Evolutionary conservation across 2,329 filamentous ascomycete species (phyloP).

Genomic region (Acrocalymma vagum): DNA sequence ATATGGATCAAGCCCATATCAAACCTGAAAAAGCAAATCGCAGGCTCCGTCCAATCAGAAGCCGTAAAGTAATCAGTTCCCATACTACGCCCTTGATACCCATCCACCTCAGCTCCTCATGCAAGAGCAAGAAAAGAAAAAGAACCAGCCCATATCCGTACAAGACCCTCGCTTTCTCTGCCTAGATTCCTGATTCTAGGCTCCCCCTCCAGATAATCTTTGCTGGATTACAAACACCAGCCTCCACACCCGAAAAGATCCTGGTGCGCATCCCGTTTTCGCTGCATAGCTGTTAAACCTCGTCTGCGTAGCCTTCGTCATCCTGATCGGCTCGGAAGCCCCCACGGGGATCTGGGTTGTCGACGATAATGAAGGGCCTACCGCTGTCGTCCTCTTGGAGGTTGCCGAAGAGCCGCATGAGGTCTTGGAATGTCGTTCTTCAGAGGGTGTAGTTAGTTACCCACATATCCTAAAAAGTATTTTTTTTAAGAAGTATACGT

Average conservation of each 20-base stretch:
- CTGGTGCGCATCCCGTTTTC: too few relatives aligned
- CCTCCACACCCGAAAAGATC: too few relatives aligned
- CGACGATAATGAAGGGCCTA: conserved; percentile 51
- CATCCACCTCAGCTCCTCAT: too few relatives aligned
- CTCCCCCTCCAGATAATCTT: conserved; percentile 2
- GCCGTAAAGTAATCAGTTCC: conserved; percentile 17
- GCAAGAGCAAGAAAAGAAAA: too few relatives aligned
- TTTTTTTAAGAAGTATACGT: conserved; percentile 8
- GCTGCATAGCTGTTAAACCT: conserved; percentile 20
- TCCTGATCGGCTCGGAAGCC: conserved; percentile 40
- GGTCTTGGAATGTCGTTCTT: conserved; percentile 47
- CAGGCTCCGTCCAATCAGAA: conserved; percentile 18
- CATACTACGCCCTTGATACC: neutral
- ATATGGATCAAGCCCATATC: too few relatives aligned
- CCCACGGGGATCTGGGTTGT: conserved; percentile 37
- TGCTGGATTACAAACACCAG: too few relatives aligned
- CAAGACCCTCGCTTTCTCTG: neutral
- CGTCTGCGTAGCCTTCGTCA: conserved; percentile 43
- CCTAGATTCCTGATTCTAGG: neutral
- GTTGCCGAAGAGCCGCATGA: conserved; percentile 58
- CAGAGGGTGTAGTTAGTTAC: conserved; percentile 8
- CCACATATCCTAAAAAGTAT: neutral
- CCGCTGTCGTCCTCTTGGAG: conserved; percentile 49
- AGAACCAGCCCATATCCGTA: too few relatives aligned
- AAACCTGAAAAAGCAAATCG: conserved; percentile 15